Base-by-base conservation (phyloP, 257 asterid species). In the Rubia yunnanensis region DNA sequence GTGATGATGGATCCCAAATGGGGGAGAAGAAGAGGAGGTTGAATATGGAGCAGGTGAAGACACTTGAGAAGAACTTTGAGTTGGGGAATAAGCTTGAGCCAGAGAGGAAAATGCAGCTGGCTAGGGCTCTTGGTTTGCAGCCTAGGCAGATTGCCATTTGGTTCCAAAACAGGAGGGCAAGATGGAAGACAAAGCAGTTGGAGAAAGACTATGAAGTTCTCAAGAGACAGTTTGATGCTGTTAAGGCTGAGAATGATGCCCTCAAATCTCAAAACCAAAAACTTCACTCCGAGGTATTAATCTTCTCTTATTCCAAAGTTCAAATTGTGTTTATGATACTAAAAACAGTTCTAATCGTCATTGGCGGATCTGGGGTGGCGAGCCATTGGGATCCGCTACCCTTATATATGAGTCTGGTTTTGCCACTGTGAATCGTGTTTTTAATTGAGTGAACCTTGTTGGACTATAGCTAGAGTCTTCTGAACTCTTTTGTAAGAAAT, bases 121-220 rank as follows among this genome's bases (percentile, higher is more conserved):
- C 92, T 34, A 80, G 84, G 72, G 89, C 83, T 27, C 73, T 85
- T 44, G 92, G 92, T 30, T 57, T 85, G 56, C 83, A 85, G 50
- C 88, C 92, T 1, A 76, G 92, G 34, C 92, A 85, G 63, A 70
- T 85, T 57, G 85, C 88, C 2, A 83, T 85, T 46, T 85, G 92
- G 92, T 85, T 85, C 30, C 92, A 85, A 76, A 85, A 85, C 63
- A 77, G 92, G 32, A 74, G 92, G 74, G 92, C 92, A 20, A 72
- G 92, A 22, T 83, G 84, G 85, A 85, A 85, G 75, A 85, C 89
- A 5, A 85, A 81, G 65, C 87, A 83, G 70, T 65, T 85, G 73
- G 92, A 85, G 81, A 85, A 81, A 70, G 85, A 83, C 60, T 83
- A 81, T 72, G 83, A 81, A 27, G 27, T 79, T 22, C 80, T 85